A percentile compares a stretch with the other conserved stretches of the same genome.
phyloP scores from a whole-genome alignment of 2,329 filamentous ascomycete species.

The Trichoderma sp. region DNA sequence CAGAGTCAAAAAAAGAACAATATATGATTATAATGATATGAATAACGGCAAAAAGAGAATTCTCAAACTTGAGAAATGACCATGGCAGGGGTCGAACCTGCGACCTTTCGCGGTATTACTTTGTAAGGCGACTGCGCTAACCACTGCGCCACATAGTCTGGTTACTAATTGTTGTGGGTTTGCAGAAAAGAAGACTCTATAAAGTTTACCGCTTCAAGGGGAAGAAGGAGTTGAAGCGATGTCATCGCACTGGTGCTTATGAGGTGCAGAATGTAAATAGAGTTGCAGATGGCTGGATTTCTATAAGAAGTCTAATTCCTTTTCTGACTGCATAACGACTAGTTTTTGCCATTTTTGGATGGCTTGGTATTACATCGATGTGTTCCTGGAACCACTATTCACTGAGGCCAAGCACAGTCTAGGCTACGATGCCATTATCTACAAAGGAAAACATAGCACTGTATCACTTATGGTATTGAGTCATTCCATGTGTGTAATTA shows the following conservation, averaged over 20 bases:
- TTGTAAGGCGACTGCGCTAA: slow-evolving; percentile 42
- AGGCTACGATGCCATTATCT: background rate
- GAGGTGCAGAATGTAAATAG: background rate
- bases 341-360: background rate
- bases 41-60: slow-evolving; percentile 6
- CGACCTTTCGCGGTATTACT: slow-evolving; percentile 36
- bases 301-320: background rate
- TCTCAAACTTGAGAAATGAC: slow-evolving; percentile 28
- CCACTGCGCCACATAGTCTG: slow-evolving; percentile 38
- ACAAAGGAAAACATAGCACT: background rate
- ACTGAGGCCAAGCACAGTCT: background rate
- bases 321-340: background rate
- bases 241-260: background rate
- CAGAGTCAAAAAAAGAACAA: background rate
- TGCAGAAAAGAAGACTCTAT: background rate
- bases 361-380: background rate
- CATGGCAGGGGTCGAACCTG: slow-evolving; percentile 46
- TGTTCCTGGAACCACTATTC: background rate
- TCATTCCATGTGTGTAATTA: background rate
- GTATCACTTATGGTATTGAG: background rate
- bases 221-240: background rate
- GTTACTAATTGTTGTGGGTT: background rate
- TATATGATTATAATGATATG: background rate
- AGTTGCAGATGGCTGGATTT: background rate
- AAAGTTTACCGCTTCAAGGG: background rate